phyloP scores from a whole-genome alignment of 2,329 filamentous ascomycete genomes.

The Keithomyces neogunnii region DNA sequence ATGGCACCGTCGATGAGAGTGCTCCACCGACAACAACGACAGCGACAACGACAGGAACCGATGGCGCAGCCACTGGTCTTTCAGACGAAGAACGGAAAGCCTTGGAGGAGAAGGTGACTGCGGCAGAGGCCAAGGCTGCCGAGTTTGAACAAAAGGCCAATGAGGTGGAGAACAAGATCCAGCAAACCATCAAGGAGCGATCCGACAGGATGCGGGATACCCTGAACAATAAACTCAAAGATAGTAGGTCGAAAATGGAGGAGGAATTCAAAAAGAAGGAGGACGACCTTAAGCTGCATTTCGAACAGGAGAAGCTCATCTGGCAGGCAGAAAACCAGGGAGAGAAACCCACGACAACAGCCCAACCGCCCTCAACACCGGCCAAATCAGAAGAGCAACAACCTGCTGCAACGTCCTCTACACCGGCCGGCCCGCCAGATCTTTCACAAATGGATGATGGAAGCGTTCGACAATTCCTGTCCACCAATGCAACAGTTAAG shows the following conservation, averaged over 20 bases:
- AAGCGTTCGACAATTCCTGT: constrained; percentile 48
- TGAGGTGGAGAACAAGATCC: constrained; percentile 55
- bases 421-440: constrained; percentile 28
- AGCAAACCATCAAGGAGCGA: constrained; percentile 52
- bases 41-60: not conserved
- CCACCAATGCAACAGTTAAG: constrained; percentile 48
- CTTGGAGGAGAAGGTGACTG: constrained; percentile 54
- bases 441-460: constrained; percentile 43
- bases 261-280: constrained; percentile 47
- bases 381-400: constrained; percentile 25
- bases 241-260: constrained; percentile 46
- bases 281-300: constrained; percentile 42
- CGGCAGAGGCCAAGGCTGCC: constrained; percentile 51
- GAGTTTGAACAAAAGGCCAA: constrained; percentile 57
- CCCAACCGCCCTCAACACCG: constrained; percentile 25
- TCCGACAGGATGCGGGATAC: constrained; percentile 62
- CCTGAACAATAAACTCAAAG: constrained; percentile 62
- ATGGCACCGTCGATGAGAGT: not conserved
- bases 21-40: constrained; percentile 2
- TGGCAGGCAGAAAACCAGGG: constrained; percentile 45
- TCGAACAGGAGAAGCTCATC: constrained; percentile 57
- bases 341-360: constrained; percentile 14
- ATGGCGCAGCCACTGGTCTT: constrained; percentile 22
- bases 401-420: constrained; percentile 25
- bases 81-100: constrained; percentile 51